Evolutionary conservation across 805 yeast genomes (phyloP).

Genomic region (Lipomyces yamadae): DNA sequence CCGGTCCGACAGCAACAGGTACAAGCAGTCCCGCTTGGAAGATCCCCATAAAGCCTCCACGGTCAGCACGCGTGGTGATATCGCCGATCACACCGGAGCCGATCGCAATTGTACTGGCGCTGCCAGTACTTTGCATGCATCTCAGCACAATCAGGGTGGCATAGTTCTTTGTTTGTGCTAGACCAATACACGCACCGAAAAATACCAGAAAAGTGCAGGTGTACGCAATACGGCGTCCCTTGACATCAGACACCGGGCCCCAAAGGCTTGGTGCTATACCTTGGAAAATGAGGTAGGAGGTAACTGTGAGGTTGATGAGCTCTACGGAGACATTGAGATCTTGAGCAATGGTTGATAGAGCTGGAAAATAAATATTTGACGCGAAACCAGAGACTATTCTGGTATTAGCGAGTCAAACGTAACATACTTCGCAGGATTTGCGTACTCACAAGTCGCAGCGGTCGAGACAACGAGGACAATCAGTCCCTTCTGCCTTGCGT

Average conservation of each 20-base stretch:
- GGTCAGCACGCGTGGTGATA: conserved; percentile 61
- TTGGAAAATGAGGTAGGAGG: conserved; percentile 74
- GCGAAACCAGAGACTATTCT: conserved; percentile 62
- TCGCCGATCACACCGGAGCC: conserved; percentile 77
- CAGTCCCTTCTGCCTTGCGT: background rate
- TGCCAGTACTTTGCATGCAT: conserved; percentile 77
- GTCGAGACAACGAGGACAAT: conserved; percentile 49
- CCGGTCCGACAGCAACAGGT: conserved; percentile 80
- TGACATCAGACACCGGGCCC: conserved; percentile 65
- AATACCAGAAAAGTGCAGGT: conserved; percentile 60
- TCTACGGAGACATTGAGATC: conserved; percentile 62
- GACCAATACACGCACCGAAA: conserved; percentile 65
- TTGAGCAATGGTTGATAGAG: conserved; percentile 61
- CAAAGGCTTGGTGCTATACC: conserved; percentile 74
- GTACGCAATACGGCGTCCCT: conserved; percentile 75
- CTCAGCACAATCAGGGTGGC: conserved; percentile 68
- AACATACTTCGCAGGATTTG: no score
- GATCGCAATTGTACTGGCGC: conserved; percentile 75
- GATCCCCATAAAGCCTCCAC: conserved; percentile 74
- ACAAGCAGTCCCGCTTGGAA: conserved; percentile 66
- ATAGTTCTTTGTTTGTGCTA: conserved; percentile 59
- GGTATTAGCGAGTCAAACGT: no score
- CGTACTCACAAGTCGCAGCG: conserved; percentile 52
- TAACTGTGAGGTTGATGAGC: conserved; percentile 71
- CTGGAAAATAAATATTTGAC: conserved; percentile 81